Percentiles rank a stretch among this genome's conserved stretches.
Conservation (phyloP, 163 green algal species). For the Volvox carteri region DNA sequence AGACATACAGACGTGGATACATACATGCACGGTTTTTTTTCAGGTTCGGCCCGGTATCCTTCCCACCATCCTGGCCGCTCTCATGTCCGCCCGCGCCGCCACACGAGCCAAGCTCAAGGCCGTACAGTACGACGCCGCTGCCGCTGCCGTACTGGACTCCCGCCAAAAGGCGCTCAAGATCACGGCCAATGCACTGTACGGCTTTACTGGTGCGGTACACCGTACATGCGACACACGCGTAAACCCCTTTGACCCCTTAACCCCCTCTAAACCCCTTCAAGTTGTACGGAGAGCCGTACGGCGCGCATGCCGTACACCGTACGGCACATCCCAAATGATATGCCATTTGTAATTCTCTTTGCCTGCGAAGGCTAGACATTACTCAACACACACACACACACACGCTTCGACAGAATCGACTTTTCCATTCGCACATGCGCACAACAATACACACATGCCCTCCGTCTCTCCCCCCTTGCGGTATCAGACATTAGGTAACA, state of each 20-base stretch:
- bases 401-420: not conserved
- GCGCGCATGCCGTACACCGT: too few relatives aligned
- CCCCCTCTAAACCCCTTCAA: too few relatives aligned
- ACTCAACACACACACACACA: conserved; percentile 13
- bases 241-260: not conserved
- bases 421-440: not conserved
- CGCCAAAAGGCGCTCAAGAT: conserved; percentile 92
- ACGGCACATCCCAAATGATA: too few relatives aligned
- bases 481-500: too few relatives aligned
- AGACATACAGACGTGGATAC: too few relatives aligned
- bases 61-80: conserved; percentile 81
- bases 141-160: conserved; percentile 80
- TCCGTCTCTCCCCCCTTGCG: not conserved
- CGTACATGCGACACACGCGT: not conserved
- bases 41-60: conserved; percentile 80
- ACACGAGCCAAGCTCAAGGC: conserved; percentile 65
- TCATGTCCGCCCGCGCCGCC: conserved; percentile 78
- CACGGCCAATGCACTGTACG: conserved; percentile 89
- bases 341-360: too few relatives aligned
- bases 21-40: not conserved
- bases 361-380: too few relatives aligned
- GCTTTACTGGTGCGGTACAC: conserved; percentile 82
- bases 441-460: not conserved
- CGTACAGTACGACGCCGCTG: not conserved
- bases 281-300: too few relatives aligned